These are phyloP conservation scores for Zelonia costaricensis DNA, from an alignment of 208 protist species.

Conservation along the genomic window DNA sequence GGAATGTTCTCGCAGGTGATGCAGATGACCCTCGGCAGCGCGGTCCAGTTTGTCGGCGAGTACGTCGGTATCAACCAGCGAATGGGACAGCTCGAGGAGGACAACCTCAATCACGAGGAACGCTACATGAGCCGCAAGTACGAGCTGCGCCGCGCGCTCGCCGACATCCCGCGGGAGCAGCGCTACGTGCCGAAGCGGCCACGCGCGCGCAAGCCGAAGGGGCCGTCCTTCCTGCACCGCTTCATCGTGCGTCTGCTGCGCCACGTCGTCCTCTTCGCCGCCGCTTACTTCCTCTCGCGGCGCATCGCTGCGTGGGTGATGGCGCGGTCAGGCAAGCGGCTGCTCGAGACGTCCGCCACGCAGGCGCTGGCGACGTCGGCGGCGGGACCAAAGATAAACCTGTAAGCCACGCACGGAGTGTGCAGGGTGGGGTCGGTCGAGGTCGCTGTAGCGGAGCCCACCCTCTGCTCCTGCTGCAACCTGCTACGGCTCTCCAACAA, in stretches of 20 bases:
- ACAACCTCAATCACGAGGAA: slow-evolving; percentile 52
- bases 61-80: slow-evolving; percentile 80
- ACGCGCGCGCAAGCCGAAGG: slow-evolving; percentile 15
- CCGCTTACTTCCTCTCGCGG: slow-evolving; percentile 43
- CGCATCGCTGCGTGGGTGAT: slow-evolving; percentile 23
- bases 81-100: slow-evolving; percentile 51
- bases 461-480: too few species aligned
- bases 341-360: slow-evolving; percentile 11
- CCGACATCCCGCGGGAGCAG: slow-evolving; percentile 37
- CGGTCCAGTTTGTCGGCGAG: slow-evolving; percentile 80
- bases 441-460: too few species aligned
- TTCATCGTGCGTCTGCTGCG: slow-evolving; percentile 35
- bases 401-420: not conserved
- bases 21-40: slow-evolving; percentile 83
- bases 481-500: too few species aligned
- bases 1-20: slow-evolving; percentile 86
- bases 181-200: slow-evolving; percentile 28
- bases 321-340: slow-evolving; percentile 15
- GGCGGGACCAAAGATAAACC: slow-evolving; percentile 13
- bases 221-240: slow-evolving; percentile 30
- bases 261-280: slow-evolving; percentile 35
- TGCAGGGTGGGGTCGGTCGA: too few species aligned
- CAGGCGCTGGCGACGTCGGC: not conserved
- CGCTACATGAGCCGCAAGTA: slow-evolving; percentile 37
- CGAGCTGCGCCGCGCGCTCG: slow-evolving; percentile 37